Evolutionary conservation across 179 eudicot genomes (phyloP), one percentile per base, ranked within the genome.

Genomic region (Corrigiola litoralis): DNA sequence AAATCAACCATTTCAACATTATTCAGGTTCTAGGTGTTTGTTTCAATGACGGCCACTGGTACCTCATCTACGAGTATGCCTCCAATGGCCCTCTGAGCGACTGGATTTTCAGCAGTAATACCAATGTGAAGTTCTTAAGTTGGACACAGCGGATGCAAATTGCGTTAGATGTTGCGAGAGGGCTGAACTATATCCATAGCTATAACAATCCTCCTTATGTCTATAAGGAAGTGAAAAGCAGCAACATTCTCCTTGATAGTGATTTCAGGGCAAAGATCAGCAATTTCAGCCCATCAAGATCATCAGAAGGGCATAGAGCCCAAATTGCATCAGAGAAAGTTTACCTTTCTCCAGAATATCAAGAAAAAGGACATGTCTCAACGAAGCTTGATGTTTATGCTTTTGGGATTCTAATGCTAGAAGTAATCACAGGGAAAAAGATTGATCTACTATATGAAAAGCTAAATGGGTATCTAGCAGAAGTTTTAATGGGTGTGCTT

Each of bases 381-480:
- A 72, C 95, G 32, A 87, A 92, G 78, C 81, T 92, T 21, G 96
- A 87, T 75, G 96, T 84, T 40, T 92, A 87, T 40, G 76, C 90
- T 27, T 87, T 87, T 56, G 96, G 96, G 52, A 78, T 89, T 57
- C 73, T 92, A 48, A n/a, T 92, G 87, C 75, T 92, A 44, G 96
- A 89, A 69, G 81, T 87, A 18, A 61, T 92, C 12, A 75, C 84
- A 0, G 96, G 98, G 5, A 82, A 79, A 68, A 81, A 74, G 72
- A 81, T 69, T 20, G 59, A 58, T 56, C 56, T 27, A 41, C 53
- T 83, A 31, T 63, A 77, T 24, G 84, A 69, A 68, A 77, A 59
- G 61, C 64, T 72, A 12, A 73, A 80, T 21, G 70, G 56, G 57
- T 24, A 72, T 13, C 20, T 82, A 45, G 51, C 85, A 11, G 79